Conservation (phyloP, 345 rosid species). For the Eucalyptus guilfoylei region DNA sequence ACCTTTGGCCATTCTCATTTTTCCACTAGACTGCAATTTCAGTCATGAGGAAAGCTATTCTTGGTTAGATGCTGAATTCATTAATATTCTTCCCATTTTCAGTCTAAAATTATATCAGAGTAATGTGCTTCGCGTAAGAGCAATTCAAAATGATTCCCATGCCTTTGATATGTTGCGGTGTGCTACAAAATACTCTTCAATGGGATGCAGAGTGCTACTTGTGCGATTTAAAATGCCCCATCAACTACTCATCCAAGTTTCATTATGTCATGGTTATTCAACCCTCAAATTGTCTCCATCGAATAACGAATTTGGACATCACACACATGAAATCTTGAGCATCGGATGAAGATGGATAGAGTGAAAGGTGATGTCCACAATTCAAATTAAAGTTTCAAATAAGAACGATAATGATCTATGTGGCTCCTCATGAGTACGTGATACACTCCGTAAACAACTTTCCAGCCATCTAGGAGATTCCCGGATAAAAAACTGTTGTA, state of each 20-base stretch:
- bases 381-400: background rate
- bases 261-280: background rate
- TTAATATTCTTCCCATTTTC: background rate
- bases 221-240: background rate
- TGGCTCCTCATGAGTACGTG: background rate
- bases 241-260: background rate
- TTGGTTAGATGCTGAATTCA: background rate
- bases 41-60: background rate
- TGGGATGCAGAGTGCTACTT: background rate
- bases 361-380: background rate
- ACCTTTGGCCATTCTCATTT: background rate
- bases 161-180: background rate
- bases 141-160: background rate
- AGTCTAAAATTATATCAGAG: background rate
- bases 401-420: background rate
- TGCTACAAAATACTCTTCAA: background rate
- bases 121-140: background rate
- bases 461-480: conserved; percentile 47
- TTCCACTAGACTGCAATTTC: background rate
- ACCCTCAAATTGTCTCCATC: background rate
- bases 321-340: background rate
- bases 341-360: background rate
- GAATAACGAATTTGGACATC: background rate
- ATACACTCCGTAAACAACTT: background rate
- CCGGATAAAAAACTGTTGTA: conserved; percentile 31